Conservation (phyloP, 1,284 basidiomycete species). For the Boletus calvinii region DNA sequence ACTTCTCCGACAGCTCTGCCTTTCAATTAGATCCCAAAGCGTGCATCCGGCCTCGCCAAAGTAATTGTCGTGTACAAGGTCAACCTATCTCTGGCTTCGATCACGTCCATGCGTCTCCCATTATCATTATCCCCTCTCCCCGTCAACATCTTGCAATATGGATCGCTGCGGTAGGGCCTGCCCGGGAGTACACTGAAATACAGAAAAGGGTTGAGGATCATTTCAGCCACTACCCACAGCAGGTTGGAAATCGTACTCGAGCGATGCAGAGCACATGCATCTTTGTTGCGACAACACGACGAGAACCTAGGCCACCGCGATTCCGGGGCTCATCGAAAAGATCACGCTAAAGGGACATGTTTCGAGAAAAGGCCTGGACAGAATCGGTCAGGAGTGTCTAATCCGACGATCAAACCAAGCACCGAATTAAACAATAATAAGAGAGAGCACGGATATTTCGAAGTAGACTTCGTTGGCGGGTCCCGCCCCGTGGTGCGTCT, state of each 20-base stretch:
- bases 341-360: not conserved
- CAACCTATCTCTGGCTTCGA: slow-evolving; percentile 68
- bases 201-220: too few species aligned
- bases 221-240: too few species aligned
- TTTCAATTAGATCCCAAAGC: slow-evolving; percentile 81
- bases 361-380: not conserved
- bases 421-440: not conserved
- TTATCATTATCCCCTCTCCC: not conserved
- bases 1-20: slow-evolving; percentile 86
- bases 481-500: slow-evolving; percentile 28
- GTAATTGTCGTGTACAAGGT: slow-evolving; percentile 80
- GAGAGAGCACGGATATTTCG: slow-evolving; percentile 41
- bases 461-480: slow-evolving; percentile 27
- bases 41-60: slow-evolving; percentile 79
- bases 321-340: too few species aligned
- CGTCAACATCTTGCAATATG: too few species aligned
- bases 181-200: too few species aligned
- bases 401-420: not conserved
- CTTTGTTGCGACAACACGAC: not conserved
- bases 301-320: not conserved
- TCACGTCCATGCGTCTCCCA: slow-evolving; percentile 48
- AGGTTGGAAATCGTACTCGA: not conserved
- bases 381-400: slow-evolving; percentile 51
- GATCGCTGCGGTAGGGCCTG: too few species aligned
- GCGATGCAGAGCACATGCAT: not conserved